These are phyloP conservation scores for Phytophthora cactorum DNA, from an alignment of 352 stramenopile genomes.

Conservation along the genomic window DNA sequence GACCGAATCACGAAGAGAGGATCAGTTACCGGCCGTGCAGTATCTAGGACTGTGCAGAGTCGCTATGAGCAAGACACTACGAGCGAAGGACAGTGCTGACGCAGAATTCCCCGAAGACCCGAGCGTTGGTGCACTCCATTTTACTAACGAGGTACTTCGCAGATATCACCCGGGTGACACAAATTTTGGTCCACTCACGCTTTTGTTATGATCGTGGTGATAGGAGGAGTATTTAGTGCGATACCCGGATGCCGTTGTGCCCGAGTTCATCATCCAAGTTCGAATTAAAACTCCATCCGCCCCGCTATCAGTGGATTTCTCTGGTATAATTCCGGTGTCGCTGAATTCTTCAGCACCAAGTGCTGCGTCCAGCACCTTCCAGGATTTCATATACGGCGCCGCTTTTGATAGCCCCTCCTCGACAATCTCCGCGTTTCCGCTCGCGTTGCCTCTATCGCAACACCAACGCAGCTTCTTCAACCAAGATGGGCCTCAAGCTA, in stretches of 20 bases:
- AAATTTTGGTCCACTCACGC: neutral
- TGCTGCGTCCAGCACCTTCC: slow-evolving; percentile 15
- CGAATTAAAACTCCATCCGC: slow-evolving; percentile 4
- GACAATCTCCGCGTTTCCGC: slow-evolving; percentile 26
- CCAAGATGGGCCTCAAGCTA: neutral
- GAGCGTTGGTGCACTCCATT: slow-evolving; percentile 49
- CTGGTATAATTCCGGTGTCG: slow-evolving; percentile 15
- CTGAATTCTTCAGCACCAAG: neutral
- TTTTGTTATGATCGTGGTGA: neutral
- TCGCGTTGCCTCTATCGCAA: slow-evolving; percentile 16
- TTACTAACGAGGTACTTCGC: slow-evolving; percentile 39
- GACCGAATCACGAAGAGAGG: neutral
- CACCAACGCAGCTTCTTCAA: slow-evolving; percentile 20
- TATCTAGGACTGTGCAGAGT: slow-evolving; percentile 79
- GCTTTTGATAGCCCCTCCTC: slow-evolving; percentile 15
- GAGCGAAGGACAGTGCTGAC: slow-evolving; percentile 18
- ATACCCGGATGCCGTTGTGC: slow-evolving; percentile 64
- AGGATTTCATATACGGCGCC: slow-evolving; percentile 34
- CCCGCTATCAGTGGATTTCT: slow-evolving; percentile 8
- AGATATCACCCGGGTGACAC: neutral
- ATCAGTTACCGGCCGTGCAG: slow-evolving; percentile 17
- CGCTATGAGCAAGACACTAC: slow-evolving; percentile 58
- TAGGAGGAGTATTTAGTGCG: slow-evolving; percentile 80
- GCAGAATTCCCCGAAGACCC: slow-evolving; percentile 37
- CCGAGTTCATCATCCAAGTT: slow-evolving; percentile 77